These are phyloP conservation scores for Penicillium alfredii DNA, from an alignment of 495 filamentous ascomycete species.

Conservation along the genomic window DNA sequence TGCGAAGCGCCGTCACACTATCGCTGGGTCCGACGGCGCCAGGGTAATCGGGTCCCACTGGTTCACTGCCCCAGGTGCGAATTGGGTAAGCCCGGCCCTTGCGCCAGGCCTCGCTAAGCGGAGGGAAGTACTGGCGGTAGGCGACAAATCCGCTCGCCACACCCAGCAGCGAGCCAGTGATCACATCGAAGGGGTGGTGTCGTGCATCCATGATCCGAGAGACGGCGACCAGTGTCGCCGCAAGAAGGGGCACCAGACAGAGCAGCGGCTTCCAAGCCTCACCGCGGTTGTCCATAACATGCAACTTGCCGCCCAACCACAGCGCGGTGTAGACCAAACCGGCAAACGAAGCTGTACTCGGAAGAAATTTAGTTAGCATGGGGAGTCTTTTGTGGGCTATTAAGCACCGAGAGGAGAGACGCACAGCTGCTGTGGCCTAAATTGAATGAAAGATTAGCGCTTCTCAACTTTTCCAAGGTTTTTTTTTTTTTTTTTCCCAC, in stretches of 20 bases:
- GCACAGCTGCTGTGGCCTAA: constrained; percentile 52
- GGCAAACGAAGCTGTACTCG: constrained; percentile 55
- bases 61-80: constrained; percentile 50
- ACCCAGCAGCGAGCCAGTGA: constrained; percentile 69
- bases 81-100: constrained; percentile 61
- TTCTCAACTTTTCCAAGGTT: too few relatives aligned
- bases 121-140: constrained; percentile 54
- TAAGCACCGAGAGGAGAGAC: constrained; percentile 9
- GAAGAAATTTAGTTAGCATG: constrained; percentile 1
- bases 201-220: constrained; percentile 69
- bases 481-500: too few relatives aligned
- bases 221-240: constrained; percentile 49
- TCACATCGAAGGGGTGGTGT: constrained; percentile 85
- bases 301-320: constrained; percentile 50
- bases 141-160: constrained; percentile 40
- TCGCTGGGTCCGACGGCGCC: constrained; percentile 14
- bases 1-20: constrained; percentile 28
- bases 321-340: constrained; percentile 75
- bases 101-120: constrained; percentile 48
- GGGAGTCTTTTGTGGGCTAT: too few relatives aligned
- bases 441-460: constrained; percentile 23
- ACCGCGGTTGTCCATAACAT: constrained; percentile 60
- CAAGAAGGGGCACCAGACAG: constrained; percentile 55
- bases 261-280: constrained; percentile 69
- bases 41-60: constrained; percentile 23